Base-by-base conservation (phyloP, 192 early-diverging fungal genomes). In the Umbelopsis isabellina region DNA sequence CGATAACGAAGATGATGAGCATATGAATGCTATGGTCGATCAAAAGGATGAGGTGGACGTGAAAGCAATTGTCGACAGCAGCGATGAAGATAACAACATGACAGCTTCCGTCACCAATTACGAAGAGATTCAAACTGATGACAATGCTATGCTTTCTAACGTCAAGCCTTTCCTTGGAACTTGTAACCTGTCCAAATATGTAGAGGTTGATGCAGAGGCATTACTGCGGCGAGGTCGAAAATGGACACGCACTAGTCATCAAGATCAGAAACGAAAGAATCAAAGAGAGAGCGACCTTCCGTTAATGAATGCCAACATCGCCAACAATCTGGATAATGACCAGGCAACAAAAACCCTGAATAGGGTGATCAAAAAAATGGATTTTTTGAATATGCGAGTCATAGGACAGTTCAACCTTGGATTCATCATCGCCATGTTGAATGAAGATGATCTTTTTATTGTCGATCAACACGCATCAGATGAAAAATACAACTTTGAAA, bases 381-480 rank as follows among this genome's bases (percentile, higher is more conserved):
- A 97, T 66, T 99, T 99, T 80, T 47, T 58, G n/a, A 51, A 72
- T 2, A 98, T 99, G 94, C 75, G 85, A 45, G 78, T 99, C 6
- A 46, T 98, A 4, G 98, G 98, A 2, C 98, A 99, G 78, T 99
- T 99, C 84, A 99, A 99, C 74, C 86, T 87, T 51, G 98, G 97
- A 1, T 99, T 99, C 76, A 99, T 99, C 53, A 83, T 99, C 12
- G 86, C 83, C 0, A 75, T 82, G 2, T 79, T 95, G n/a, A 73
- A 82, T 75, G 74, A 77, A 8, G 83, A 83, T 27, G 91, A 95
- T 72, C 84, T 99, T 9, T 98, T 93, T 75, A 94, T 99, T 47
- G 88, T 99, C 64, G 98, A 99, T 80, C 98, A 99, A 72, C 98
- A 99, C 78, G 98, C 98, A 2, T 90, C 90, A 0, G 97, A 99